phyloP scores from a whole-genome alignment of 352 stramenopile genomes.

The Phytophthora chlamydospora region DNA sequence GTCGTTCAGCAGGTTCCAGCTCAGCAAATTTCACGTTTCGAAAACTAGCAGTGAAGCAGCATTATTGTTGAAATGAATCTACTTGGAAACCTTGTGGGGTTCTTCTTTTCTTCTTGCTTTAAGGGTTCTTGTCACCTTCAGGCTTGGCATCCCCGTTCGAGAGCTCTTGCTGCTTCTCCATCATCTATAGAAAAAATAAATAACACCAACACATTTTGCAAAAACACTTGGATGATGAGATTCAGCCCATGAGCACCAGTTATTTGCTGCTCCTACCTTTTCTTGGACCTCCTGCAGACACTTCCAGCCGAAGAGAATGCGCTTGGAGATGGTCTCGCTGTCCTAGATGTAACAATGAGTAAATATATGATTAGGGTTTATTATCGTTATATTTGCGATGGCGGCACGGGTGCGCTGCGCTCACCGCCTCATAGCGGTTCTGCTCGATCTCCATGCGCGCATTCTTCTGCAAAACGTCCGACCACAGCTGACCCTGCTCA shows the following conservation, averaged over 20 bases:
- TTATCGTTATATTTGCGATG: slow-evolving; percentile 13
- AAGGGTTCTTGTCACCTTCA: slow-evolving; percentile 30
- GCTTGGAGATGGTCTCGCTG: slow-evolving; percentile 77
- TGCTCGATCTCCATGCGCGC: slow-evolving; percentile 84
- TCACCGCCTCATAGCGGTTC: slow-evolving; percentile 73
- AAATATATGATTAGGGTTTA: slow-evolving; percentile 26
- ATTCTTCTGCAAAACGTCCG: slow-evolving; percentile 69
- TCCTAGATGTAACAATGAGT: slow-evolving; percentile 41
- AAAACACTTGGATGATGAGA: neutral
- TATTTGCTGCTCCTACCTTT: slow-evolving; percentile 44
- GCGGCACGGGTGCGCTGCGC: neutral
- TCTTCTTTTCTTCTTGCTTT: neutral
- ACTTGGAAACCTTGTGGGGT: neutral
- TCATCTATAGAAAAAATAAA: slow-evolving; percentile 42
- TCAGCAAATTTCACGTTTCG: too few species aligned
- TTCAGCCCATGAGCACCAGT: too few species aligned
- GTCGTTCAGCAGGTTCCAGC: neutral
- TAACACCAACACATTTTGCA: slow-evolving; percentile 5
- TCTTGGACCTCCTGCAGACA: slow-evolving; percentile 78
- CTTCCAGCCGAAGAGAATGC: slow-evolving; percentile 81
- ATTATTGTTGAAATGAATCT: slow-evolving; percentile 3
- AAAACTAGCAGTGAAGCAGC: slow-evolving; percentile 1
- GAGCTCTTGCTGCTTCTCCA: slow-evolving; percentile 57
- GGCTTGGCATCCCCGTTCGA: slow-evolving; percentile 4
- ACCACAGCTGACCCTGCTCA: slow-evolving; percentile 75